phyloP scores from a whole-genome alignment of 441 rosid species.

The Omphalea diandra region DNA sequence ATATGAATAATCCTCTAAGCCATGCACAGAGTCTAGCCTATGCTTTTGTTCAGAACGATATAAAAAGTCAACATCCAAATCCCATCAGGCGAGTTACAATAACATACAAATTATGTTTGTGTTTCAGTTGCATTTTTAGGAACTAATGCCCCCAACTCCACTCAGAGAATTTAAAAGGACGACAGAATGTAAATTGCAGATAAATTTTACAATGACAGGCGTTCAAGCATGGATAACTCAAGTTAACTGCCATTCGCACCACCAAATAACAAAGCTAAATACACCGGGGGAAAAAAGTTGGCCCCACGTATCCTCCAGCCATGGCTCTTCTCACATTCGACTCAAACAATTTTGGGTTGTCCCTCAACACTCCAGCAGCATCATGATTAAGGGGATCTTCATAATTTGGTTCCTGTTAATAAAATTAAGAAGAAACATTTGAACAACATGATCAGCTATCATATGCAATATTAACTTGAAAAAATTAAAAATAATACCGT shows the following conservation, averaged over 20 bases:
- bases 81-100: constrained; percentile 22
- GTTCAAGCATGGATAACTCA: constrained; percentile 18
- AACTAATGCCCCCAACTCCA: constrained; percentile 27
- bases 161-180: constrained; percentile 25
- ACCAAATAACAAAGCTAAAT: constrained; percentile 37
- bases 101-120: constrained; percentile 20
- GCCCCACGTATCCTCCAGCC: constrained; percentile 83
- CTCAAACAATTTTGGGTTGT: constrained; percentile 71
- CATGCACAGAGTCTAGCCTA: constrained; percentile 16
- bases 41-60: constrained; percentile 5
- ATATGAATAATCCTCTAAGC: not conserved
- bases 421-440: not conserved
- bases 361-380: constrained; percentile 83
- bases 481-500: constrained; percentile 45
- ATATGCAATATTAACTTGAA: constrained; percentile 1
- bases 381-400: constrained; percentile 97
- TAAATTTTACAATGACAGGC: constrained; percentile 33
- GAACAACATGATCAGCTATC: not conserved
- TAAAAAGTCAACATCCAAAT: constrained; percentile 23
- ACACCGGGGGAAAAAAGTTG: constrained; percentile 71
- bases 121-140: constrained; percentile 24
- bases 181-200: constrained; percentile 24
- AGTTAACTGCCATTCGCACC: constrained; percentile 16
- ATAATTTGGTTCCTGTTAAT: constrained; percentile 70
- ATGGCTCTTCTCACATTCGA: constrained; percentile 81